Conservation (phyloP, 768 basidiomycete species). For the Trametes meyenii region DNA sequence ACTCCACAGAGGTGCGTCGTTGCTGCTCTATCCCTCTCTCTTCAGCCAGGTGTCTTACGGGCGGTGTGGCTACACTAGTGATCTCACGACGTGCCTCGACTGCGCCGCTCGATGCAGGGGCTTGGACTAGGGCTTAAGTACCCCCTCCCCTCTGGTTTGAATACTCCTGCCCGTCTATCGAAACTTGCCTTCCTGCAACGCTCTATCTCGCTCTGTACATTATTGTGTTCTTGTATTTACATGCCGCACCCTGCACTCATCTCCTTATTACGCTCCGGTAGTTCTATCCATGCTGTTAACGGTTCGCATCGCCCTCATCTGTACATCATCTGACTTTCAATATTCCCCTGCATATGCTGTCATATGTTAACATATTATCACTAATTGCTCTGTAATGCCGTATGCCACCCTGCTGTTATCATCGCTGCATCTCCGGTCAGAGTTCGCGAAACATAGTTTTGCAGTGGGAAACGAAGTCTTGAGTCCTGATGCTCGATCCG, state of each 20-base stretch:
- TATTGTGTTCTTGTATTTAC: background rate
- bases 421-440: too few relatives aligned
- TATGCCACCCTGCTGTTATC: too few relatives aligned
- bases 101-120: constrained; percentile 3
- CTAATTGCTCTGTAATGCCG: too few relatives aligned
- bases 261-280: background rate
- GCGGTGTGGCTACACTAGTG: background rate
- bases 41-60: background rate
- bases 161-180: background rate
- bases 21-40: background rate
- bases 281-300: too few relatives aligned
- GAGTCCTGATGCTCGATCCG: too few relatives aligned
- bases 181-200: background rate
- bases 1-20: constrained; percentile 38
- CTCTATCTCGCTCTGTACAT: background rate
- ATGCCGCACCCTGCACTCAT: background rate
- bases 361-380: too few relatives aligned
- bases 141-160: background rate
- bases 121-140: background rate
- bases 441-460: too few relatives aligned
- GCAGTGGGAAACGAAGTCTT: too few relatives aligned
- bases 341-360: too few relatives aligned
- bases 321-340: background rate
- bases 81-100: constrained; percentile 13
- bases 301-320: background rate